Base-by-base conservation (phyloP, 2,329 filamentous ascomycete genomes). In the Chrysoporthe cubensis region DNA sequence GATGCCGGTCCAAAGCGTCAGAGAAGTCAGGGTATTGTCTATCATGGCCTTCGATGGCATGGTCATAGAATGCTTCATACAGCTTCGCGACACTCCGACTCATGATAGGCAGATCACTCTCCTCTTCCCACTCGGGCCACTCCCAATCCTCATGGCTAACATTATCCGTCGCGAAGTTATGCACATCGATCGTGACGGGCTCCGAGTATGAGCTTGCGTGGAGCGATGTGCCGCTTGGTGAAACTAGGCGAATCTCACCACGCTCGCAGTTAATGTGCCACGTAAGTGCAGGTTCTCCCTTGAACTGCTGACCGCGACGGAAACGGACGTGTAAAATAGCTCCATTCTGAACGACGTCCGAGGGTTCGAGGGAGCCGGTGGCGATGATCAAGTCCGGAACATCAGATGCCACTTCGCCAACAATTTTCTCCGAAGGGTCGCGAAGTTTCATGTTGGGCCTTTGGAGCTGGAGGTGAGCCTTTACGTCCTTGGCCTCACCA, bases 81-180 rank as follows among this genome's bases (percentile, higher is more conserved):
- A 88, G 71, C 26, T 80, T 80, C 0, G 81, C 87, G 40, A 90
- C 83, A 70, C 82, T 84, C 64, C 84, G 79, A 0, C 80, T 81
- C 3, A 77, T 71, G 0, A 80, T 46, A 0, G 84, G 81, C 21
- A 87, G 68, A n/a, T 44, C 7, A 1, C n/a, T 18, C 13, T 81
- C 78, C 13, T 81, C 77, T 72, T 83, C 83, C 76, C 81, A 84
- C 3, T 81, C 80, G 16, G 78, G 75, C 78, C 82, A 87, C 8
- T 78, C 74, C 77, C 81, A 82, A 0, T 78, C 71, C 0, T 86
- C 74, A 3, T 78, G 71, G 14, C 83, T 79, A 0, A 85, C 77
- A 21, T 80, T 71, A 42, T 82, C 80, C 0, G 77, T 82, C 37
- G 77, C 81, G 42, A 82, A 81, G 37, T 88, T 81, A 62, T 87